Evolutionary conservation across 129 eudicot genomes (phyloP).

Genomic region (Centrapalus pauciflorus): DNA sequence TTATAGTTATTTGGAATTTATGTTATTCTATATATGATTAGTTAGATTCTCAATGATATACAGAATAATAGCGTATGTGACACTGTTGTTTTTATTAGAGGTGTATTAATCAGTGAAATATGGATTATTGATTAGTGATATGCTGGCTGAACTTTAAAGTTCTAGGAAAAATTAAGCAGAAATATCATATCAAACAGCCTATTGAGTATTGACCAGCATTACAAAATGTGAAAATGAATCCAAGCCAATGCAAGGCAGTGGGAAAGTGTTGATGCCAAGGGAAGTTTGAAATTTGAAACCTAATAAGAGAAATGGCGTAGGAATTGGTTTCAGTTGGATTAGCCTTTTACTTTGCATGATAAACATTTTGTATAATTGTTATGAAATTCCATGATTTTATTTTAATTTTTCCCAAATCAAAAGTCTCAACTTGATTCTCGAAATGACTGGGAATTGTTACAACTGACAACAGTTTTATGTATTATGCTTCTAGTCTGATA

Average conservation of each 20-base stretch:
- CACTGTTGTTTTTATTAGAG: neutral
- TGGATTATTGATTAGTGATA: neutral
- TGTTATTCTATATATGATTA: neutral
- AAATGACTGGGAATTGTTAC: neutral
- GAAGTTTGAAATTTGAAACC: neutral
- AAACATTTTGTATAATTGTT: neutral
- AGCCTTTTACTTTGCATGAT: neutral
- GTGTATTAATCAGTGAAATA: neutral
- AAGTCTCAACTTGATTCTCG: neutral
- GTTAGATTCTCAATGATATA: neutral
- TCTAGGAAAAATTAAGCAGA: neutral
- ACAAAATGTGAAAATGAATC: too few relatives aligned
- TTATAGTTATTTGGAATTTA: neutral
- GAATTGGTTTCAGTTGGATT: constrained; percentile 7
- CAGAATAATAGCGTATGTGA: neutral
- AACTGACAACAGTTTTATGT: neutral
- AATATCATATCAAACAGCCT: neutral
- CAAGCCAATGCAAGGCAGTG: neutral
- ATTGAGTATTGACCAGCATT: neutral
- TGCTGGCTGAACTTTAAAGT: neutral
- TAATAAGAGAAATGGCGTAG: neutral
- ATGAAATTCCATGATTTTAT: neutral
- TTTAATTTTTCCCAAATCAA: neutral
- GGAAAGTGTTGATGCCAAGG: neutral
- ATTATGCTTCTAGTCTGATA: neutral